Evolutionary conservation across 768 basidiomycete species (phyloP).

Genomic region (Calocybe indica): DNA sequence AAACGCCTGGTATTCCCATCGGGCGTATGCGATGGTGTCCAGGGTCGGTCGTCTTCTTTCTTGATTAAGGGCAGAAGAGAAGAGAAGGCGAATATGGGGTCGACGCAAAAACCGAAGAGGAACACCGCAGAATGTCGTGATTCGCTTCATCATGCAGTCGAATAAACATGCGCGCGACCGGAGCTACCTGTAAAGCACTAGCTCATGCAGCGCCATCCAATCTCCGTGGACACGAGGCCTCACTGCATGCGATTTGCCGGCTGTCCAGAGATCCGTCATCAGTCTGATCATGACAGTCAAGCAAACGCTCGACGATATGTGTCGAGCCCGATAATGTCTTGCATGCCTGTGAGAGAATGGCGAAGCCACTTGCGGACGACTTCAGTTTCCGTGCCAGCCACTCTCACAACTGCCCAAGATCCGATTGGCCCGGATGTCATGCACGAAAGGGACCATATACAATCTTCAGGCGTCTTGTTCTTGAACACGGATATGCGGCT

Average conservation of each 20-base stretch:
- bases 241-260: background rate
- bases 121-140: too few species aligned
- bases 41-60: too few species aligned
- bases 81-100: too few species aligned
- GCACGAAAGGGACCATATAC: constrained; percentile 80
- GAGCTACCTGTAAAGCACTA: too few species aligned
- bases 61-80: too few species aligned
- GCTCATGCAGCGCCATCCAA: too few species aligned
- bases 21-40: too few species aligned
- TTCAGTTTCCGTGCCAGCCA: constrained; percentile 75
- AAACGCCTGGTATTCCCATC: too few species aligned
- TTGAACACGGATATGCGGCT: constrained; percentile 58
- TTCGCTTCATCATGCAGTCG: too few species aligned
- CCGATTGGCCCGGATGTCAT: constrained; percentile 31
- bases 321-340: constrained; percentile 54
- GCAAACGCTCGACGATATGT: constrained; percentile 59
- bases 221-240: too few species aligned
- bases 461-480: constrained; percentile 46
- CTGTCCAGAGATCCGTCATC: background rate
- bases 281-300: constrained; percentile 12
- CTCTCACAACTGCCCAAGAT: constrained; percentile 56
- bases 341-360: constrained; percentile 42
- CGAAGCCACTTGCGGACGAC: constrained; percentile 66
- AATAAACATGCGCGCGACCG: too few species aligned
- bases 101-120: too few species aligned